Conservation (phyloP, 2,329 filamentous ascomycete species). For the Gaeumannomyces tritici region DNA sequence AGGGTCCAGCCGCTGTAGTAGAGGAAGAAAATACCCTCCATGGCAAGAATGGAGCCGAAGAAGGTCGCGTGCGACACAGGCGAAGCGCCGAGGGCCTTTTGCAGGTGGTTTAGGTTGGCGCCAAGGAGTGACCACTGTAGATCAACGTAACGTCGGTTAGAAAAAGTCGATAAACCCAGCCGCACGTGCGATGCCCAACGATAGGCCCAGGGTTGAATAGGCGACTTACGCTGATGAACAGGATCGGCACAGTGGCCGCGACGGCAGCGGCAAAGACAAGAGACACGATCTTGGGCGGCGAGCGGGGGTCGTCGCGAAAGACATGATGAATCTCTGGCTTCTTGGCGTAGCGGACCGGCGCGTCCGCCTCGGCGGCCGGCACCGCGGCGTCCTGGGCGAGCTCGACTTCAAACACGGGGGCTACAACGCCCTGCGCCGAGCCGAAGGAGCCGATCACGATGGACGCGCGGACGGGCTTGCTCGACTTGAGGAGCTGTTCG, state of each 20-base stretch:
- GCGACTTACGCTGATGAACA: conserved; percentile 57
- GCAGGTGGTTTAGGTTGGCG: conserved; percentile 70
- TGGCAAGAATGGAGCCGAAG: conserved; percentile 74
- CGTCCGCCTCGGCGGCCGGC: conserved; percentile 44
- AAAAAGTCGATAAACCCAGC: background rate
- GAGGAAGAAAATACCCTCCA: conserved; percentile 88
- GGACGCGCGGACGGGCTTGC: conserved; percentile 64
- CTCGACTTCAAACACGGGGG: conserved; percentile 62
- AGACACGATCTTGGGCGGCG: conserved; percentile 71
- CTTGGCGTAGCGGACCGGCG: conserved; percentile 74
- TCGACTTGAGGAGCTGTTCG: conserved; percentile 62
- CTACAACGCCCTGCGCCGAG: conserved; percentile 55
- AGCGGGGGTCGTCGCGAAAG: conserved; percentile 72
- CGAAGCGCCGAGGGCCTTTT: conserved; percentile 63
- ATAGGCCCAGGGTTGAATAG: background rate
- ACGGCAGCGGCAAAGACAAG: conserved; percentile 68
- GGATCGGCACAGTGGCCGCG: conserved; percentile 59
- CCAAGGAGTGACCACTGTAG: conserved; percentile 70
- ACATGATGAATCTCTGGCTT: conserved; percentile 81
- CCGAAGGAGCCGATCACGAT: conserved; percentile 85
- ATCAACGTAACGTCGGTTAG: background rate
- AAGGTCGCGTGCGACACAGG: conserved; percentile 78
- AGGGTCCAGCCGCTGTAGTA: conserved; percentile 92
- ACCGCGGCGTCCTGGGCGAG: conserved; percentile 55
- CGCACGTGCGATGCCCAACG: background rate